These are phyloP conservation scores for Rhodotorula kratochvilovae DNA, from an alignment of 768 basidiomycete species.

Conservation along the genomic window DNA sequence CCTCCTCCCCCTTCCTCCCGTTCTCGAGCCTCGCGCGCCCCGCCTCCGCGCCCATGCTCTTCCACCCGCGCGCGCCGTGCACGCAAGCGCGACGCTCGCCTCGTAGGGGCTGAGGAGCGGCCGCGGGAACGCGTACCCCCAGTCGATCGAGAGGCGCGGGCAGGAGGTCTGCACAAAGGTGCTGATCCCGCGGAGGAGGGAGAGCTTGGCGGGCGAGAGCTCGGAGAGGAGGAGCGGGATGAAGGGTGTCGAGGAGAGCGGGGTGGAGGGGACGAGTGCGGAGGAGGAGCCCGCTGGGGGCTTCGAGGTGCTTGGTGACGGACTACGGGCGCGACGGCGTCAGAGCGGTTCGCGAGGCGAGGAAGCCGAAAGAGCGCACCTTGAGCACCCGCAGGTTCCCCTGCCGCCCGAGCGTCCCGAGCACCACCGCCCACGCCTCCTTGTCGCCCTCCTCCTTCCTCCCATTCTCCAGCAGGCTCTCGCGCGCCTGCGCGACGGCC, in stretches of 20 bases:
- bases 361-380: constrained; percentile 48
- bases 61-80: constrained; percentile 43
- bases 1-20: constrained; percentile 44
- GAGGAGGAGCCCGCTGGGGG: constrained; percentile 54
- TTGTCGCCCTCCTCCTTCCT: constrained; percentile 15
- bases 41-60: constrained; percentile 24
- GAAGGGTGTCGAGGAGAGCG: constrained; percentile 27
- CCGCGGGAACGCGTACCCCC: constrained; percentile 91
- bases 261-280: background rate
- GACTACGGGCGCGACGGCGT: constrained; percentile 51
- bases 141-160: constrained; percentile 92
- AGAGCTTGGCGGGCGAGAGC: constrained; percentile 88
- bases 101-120: constrained; percentile 93
- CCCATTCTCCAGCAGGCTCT: constrained; percentile 49
- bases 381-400: constrained; percentile 85
- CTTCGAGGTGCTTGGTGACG: constrained; percentile 54
- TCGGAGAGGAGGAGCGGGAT: constrained; percentile 91
- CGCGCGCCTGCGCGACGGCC: constrained; percentile 69
- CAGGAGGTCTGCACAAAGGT: constrained; percentile 95
- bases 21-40: constrained; percentile 34
- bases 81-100: constrained; percentile 73
- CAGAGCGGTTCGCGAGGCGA: constrained; percentile 7
- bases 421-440: constrained; percentile 73
- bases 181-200: constrained; percentile 73
- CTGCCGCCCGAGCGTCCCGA: constrained; percentile 91